Evolutionary conservation across 2,329 filamentous ascomycete genomes (phyloP).

Genomic region (Fusarium coicis): DNA sequence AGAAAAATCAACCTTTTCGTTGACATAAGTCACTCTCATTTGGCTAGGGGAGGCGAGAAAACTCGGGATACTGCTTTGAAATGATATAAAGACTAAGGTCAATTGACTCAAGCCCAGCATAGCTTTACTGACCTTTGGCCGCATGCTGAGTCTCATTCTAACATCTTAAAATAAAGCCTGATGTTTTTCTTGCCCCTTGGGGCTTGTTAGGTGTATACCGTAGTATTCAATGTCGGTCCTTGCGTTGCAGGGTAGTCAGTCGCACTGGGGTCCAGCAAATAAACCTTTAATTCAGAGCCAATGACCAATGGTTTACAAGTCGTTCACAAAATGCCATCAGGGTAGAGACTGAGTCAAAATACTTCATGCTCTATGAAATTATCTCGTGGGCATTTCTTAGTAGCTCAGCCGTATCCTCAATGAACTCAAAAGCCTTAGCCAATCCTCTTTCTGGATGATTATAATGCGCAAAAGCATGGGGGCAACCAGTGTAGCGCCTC

Average conservation of each 20-base stretch:
- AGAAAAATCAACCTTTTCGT: fast-evolving
- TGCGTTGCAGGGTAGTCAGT: background rate
- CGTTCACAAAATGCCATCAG: background rate
- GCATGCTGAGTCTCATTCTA: background rate
- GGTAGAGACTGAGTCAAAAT: fast-evolving
- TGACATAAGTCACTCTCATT: background rate
- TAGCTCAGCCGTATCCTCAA: background rate
- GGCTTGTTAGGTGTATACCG: background rate
- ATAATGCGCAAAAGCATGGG: constrained; percentile 2
- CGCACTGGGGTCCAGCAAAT: background rate
- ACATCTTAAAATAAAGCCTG: background rate
- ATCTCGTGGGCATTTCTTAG: background rate
- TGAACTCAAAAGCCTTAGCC: background rate
- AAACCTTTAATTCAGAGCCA: too few species aligned
- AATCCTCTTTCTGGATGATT: background rate
- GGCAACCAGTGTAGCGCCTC: background rate
- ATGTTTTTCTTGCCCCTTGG: background rate
- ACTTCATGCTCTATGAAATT: background rate
- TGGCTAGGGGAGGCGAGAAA: background rate
- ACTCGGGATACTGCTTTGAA: fast-evolving
- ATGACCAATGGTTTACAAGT: background rate
- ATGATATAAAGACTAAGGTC: fast-evolving
- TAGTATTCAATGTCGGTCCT: too few species aligned
- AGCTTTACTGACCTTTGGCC: too few species aligned
- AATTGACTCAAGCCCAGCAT: too few species aligned